Percentiles rank a stretch among this genome's conserved stretches.
Evolutionary conservation across 176 grass and related monocot species (phyloP).

Genomic region (Musa schizocarpa): DNA sequence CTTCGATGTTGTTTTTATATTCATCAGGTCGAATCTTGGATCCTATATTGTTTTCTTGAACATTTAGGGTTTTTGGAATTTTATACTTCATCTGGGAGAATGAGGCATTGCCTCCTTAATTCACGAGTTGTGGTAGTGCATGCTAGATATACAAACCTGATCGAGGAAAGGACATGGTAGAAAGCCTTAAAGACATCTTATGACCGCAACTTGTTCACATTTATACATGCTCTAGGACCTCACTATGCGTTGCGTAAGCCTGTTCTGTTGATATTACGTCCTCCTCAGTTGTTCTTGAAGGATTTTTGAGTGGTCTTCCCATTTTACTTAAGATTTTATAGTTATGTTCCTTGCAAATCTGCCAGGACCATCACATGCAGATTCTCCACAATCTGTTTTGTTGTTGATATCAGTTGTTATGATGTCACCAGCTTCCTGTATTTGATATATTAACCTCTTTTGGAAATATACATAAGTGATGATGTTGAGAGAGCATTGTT

Average conservation of each 20-base stretch:
- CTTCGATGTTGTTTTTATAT: slow-evolving; percentile 37
- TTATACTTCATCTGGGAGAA: not conserved
- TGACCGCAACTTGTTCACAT: not conserved
- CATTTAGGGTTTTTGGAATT: not conserved
- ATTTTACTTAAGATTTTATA: too few species aligned
- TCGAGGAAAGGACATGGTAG: not conserved
- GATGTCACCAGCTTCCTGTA: too few species aligned
- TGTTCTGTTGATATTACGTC: too few species aligned
- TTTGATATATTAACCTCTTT: too few species aligned
- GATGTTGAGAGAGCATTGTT: not conserved
- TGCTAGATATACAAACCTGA: not conserved
- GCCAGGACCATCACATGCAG: not conserved
- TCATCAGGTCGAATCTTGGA: not conserved
- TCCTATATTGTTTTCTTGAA: not conserved
- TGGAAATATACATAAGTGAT: too few species aligned
- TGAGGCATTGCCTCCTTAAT: not conserved
- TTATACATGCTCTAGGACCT: not conserved
- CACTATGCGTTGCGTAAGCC: not conserved
- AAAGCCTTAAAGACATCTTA: not conserved
- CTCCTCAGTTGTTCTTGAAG: too few species aligned
- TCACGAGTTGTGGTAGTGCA: not conserved
- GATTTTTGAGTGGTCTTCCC: too few species aligned
- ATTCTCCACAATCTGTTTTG: not conserved
- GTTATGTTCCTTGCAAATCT: not conserved
- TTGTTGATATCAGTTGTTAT: not conserved